Conservation (phyloP, 1,284 basidiomycete genomes). For the Vanrija sp. region DNA sequence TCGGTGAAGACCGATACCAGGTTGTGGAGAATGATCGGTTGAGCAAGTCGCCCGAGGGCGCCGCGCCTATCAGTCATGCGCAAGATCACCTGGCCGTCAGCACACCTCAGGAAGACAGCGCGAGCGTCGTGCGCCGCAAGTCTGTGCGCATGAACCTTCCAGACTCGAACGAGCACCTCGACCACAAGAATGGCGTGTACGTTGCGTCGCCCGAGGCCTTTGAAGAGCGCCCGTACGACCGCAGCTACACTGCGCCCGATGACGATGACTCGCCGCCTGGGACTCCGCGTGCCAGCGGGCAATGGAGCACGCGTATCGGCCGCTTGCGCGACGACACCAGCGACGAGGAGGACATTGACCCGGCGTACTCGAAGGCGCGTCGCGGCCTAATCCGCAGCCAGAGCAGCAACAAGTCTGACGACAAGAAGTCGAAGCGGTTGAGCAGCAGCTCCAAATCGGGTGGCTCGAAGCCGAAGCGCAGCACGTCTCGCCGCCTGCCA, state of each 20-base stretch:
- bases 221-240: background rate
- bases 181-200: background rate
- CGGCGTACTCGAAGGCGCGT: conserved; percentile 36
- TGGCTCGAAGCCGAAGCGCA: too few species aligned
- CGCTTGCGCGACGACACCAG: conserved; percentile 40
- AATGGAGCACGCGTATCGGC: conserved; percentile 45
- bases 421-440: conserved; percentile 1
- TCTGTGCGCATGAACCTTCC: conserved; percentile 43
- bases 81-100: background rate
- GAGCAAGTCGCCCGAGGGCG: too few species aligned
- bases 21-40: conserved; percentile 40
- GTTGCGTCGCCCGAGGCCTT: background rate
- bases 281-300: conserved; percentile 4
- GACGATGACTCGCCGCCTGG: background rate
- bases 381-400: conserved; percentile 7
- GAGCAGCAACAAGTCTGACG: background rate
- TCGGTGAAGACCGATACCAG: conserved; percentile 24
- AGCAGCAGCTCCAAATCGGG: too few species aligned
- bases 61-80: too few species aligned
- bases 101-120: conserved; percentile 2
- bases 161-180: conserved; percentile 1
- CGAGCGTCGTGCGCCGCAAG: conserved; percentile 31
- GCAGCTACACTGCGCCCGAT: conserved; percentile 4
- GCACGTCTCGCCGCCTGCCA: background rate
- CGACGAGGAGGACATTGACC: conserved; percentile 37